Base-by-base conservation (phyloP, 2,329 filamentous ascomycete genomes). In the Diaporthe humulicola region DNA sequence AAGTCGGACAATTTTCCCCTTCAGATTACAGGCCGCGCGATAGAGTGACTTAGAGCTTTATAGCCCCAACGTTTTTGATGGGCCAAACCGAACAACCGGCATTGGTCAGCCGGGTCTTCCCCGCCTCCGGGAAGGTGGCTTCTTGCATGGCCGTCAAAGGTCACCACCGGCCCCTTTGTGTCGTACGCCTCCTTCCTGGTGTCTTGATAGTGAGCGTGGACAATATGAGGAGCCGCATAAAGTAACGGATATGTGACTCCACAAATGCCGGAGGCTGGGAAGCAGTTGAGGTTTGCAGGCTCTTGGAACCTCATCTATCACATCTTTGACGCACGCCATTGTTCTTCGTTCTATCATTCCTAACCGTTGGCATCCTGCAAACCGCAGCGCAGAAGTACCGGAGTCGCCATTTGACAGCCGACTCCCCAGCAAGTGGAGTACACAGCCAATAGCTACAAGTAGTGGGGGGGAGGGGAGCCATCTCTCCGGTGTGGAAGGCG, bases 1-100 rank as follows among this genome's bases (percentile, higher is more conserved):
- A 38, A 52, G 45, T 67, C 64, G 64, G 64, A 52, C 45, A 52
- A 54, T 54, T 69, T 69, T 69, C 48, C 48, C 30, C 4, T 69
- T 69, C 33, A 40, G 48, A 54, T 40, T 14, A 19, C 3, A 52
- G 28, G 33, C 33, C 22, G 64, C 33, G 45, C 48, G 33, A 69
- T 48, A 69, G 48, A 54, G 48, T n/a, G n/a, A 48, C 40, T 42
- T 12, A 45, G 28, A 22, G 9, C 40, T 48, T 19, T 28, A 48
- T 17, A 33, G 28, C 42, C n/a, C 42, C 28, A 33, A 28, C n/a
- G 8, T 40, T 17, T 58, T 40, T 36, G 15, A 69, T 54, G 48
- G 45, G 48, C 45, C 64, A 69, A 52, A 67, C 45, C 64, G 30
- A 52, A 52, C 45, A 67, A 7, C n/a, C 48, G 64, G 64, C 45